These are phyloP conservation scores for Cyberlindnera veronae DNA, from an alignment of 805 yeast species.

Conservation along the genomic window DNA sequence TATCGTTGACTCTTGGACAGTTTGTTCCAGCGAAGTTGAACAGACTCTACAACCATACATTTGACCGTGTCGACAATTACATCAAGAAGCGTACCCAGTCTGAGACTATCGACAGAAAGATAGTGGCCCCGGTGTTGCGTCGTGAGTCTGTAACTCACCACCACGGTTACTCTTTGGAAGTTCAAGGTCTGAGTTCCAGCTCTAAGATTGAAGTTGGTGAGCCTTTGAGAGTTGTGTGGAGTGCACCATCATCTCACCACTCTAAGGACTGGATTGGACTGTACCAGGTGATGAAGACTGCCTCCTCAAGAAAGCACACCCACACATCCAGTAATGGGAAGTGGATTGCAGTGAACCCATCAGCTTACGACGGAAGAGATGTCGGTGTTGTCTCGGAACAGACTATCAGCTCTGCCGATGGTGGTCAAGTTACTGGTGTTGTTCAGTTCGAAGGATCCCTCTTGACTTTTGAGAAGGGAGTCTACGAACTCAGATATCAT, in stretches of 20 bases:
- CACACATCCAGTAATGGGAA: constrained; percentile 60
- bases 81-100: constrained; percentile 27
- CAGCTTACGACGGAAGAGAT: constrained; percentile 31
- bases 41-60: constrained; percentile 40
- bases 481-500: constrained; percentile 73
- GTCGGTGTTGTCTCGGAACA: constrained; percentile 13
- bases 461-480: constrained; percentile 63
- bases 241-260: constrained; percentile 46
- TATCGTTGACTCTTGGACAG: constrained; percentile 34
- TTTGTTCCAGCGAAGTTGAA: constrained; percentile 36
- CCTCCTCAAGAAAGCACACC: constrained; percentile 52
- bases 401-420: constrained; percentile 8
- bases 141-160: constrained; percentile 23
- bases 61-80: constrained; percentile 32
- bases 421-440: constrained; percentile 37
- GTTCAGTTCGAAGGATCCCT: constrained; percentile 46
- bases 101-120: constrained; percentile 16
- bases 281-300: constrained; percentile 59
- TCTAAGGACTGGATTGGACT: constrained; percentile 73
- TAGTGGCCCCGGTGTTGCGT: constrained; percentile 6
- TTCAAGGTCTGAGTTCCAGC: constrained; percentile 18
- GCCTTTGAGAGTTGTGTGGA: constrained; percentile 53
- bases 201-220: constrained; percentile 41
- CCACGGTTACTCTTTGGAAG: constrained; percentile 30
- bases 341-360: constrained; percentile 50